Evolutionary conservation across 352 stramenopile species (phyloP), one percentile per base, ranked within the genome.

Genomic region (Globisporangium heterothallicum): DNA sequence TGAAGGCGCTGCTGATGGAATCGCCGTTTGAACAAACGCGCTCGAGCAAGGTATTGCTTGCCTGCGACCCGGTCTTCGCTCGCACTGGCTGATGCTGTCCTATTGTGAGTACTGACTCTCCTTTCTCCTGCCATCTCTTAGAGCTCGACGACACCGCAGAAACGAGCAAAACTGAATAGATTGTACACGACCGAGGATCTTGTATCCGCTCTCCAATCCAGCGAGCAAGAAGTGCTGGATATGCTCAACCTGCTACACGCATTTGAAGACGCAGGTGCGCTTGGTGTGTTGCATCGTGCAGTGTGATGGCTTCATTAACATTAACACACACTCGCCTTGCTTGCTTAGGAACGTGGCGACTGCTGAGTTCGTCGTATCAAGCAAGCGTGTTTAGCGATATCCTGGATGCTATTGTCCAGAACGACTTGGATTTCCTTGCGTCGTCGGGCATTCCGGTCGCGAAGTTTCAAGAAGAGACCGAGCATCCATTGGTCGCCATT

Each of bases 371-470:
- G 0, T 49, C 46, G 34, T 94, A 91, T 34, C 65, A 89, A 49
- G 45, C 58, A 6, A 61, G 64, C 36, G 64, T 94, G 19, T 87
- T 94, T 38, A 64, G 68, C 5, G 74, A 91, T 16, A 78, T 94
- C 51, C 58, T 94, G n/a, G 74, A 92, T 56, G 49, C 63, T 1
- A 63, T 90, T 18, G 68, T 92, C 10, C 70, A 94, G 54, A 70
- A 87, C 16, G 80, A 94, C 40, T 84, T 68, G 67, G 66, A 88
- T 13, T 73, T 74, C 19, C 55, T 86, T 6, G 40, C 38, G 3
- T 10, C 71, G 10, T 68, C 68, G 10, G 74, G 74, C 3, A 52
- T 90, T 1, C 41, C 62, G 7, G 18, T 93, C 1, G 48, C 70
- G 5, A 52, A 73, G 18, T 66, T 94, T 13, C 29, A 74, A 18